phyloP scores from a whole-genome alignment of 148 eudicot genomes.

The Chenopodium quinoa region DNA sequence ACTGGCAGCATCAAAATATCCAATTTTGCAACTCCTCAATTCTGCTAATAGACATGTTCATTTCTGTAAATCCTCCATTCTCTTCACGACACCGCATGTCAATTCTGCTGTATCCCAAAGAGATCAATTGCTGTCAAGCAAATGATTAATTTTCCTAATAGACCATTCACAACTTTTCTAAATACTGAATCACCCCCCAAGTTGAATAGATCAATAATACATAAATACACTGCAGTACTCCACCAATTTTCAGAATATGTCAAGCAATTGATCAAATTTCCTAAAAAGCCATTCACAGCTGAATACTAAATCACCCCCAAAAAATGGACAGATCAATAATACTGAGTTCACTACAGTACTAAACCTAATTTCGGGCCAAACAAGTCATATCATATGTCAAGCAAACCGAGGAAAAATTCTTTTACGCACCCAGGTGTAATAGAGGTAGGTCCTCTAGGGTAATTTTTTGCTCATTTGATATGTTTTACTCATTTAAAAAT shows the following conservation, averaged over 20 bases:
- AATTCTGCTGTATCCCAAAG: neutral
- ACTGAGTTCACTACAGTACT: neutral
- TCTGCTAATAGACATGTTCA: neutral
- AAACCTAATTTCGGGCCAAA: neutral
- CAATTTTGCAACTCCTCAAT: neutral
- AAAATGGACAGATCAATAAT: neutral
- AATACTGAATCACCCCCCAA: too few species aligned
- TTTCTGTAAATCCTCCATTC: neutral
- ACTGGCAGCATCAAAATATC: neutral
- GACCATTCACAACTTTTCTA: too few species aligned
- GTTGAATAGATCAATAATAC: too few species aligned
- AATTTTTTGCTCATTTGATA: too few species aligned
- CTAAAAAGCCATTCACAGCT: too few species aligned
- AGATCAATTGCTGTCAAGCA: neutral
- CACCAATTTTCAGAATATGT: too few species aligned
- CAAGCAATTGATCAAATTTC: too few species aligned
- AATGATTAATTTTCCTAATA: neutral
- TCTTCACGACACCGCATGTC: neutral
- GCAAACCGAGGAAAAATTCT: neutral
- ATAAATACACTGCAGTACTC: too few species aligned
- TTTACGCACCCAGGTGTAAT: too few species aligned
- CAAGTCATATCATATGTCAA: neutral
- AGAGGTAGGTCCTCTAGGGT: too few species aligned
- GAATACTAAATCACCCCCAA: neutral
- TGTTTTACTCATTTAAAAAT: too few species aligned